Conservation (phyloP, 352 stramenopile species). For the Phytopythium aichiense region DNA sequence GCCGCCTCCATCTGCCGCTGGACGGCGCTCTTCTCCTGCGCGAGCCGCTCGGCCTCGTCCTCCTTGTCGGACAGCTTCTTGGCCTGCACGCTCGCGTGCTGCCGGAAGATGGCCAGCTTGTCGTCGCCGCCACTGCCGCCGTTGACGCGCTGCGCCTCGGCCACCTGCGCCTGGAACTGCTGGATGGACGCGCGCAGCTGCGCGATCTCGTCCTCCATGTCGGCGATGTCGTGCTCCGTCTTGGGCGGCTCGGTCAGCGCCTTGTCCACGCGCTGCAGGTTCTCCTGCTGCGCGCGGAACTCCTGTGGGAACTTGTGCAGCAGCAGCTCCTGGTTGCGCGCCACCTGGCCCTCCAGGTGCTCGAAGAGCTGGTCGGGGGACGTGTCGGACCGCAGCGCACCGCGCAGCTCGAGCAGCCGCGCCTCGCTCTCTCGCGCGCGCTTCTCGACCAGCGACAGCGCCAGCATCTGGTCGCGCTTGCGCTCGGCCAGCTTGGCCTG, state of each 20-base stretch:
- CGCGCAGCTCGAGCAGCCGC: conserved; percentile 65
- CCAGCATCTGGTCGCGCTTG: conserved; percentile 86
- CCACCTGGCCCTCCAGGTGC: conserved; percentile 74
- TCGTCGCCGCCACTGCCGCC: conserved; percentile 61
- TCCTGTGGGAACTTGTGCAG: conserved; percentile 68
- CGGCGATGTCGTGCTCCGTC: conserved; percentile 82
- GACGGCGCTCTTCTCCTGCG: conserved; percentile 52
- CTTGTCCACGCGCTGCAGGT: conserved; percentile 67
- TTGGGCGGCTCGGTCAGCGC: conserved; percentile 72
- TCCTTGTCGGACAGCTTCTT: conserved; percentile 90
- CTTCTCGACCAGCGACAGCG: conserved; percentile 81
- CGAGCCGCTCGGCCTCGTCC: conserved; percentile 75
- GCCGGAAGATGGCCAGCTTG: conserved; percentile 90
- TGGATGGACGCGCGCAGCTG: conserved; percentile 58
- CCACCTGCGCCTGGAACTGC: conserved; percentile 65
- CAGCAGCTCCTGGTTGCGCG: conserved; percentile 68
- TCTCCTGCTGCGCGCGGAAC: conserved; percentile 73
- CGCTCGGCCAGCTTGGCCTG: conserved; percentile 89
- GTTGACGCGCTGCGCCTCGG: conserved; percentile 54
- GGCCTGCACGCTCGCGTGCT: conserved; percentile 84
- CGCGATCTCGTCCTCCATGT: conserved; percentile 82
- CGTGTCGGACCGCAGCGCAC: conserved; percentile 70
- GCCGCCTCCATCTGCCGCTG: conserved; percentile 69
- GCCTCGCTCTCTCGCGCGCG: conserved; percentile 66
- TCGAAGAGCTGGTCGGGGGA: conserved; percentile 87